A percentile compares a stretch with the other conserved stretches of the same genome.
These are phyloP conservation scores for Musa itinerans DNA, from an alignment of 176 grass and related monocot species.

Conservation along the genomic window DNA sequence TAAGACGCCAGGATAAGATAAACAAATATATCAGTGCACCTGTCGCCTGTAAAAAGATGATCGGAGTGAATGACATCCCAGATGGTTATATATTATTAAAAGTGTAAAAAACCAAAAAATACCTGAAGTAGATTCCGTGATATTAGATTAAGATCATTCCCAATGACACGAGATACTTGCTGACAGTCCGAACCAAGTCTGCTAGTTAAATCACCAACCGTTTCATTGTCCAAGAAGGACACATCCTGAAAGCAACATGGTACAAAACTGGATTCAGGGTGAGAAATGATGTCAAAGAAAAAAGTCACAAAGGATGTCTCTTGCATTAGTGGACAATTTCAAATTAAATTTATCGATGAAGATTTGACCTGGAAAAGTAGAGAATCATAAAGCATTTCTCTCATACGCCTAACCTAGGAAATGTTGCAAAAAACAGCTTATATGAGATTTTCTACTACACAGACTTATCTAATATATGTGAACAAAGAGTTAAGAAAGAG, in stretches of 20 bases:
- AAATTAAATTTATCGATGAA: neutral
- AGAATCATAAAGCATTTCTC: constrained; percentile 86
- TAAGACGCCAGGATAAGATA: constrained; percentile 95
- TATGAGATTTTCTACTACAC: constrained; percentile 24
- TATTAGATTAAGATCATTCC: constrained; percentile 93
- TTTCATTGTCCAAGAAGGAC: constrained; percentile 97
- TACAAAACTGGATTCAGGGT: neutral
- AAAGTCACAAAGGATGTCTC: neutral
- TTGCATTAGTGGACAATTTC: neutral
- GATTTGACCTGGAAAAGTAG: constrained; percentile 84
- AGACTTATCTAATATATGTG: neutral
- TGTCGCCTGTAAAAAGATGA: constrained; percentile 53
- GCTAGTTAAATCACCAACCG: constrained; percentile 93
- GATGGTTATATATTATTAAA: neutral
- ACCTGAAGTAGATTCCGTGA: constrained; percentile 95
- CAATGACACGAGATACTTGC: constrained; percentile 96
- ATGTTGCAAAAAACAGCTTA: constrained; percentile 10
- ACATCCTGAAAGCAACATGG: constrained; percentile 42
- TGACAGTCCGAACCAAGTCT: constrained; percentile 98
- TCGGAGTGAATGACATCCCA: constrained; percentile 18
- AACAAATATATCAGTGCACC: constrained; percentile 91
- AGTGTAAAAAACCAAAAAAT: constrained; percentile 4
- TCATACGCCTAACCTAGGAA: constrained; percentile 78
- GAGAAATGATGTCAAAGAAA: neutral
- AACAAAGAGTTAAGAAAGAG: neutral